Evolutionary conservation across 257 asterid species (phyloP), one percentile per base, ranked within the genome.

Genomic region (Ballota nigra): DNA sequence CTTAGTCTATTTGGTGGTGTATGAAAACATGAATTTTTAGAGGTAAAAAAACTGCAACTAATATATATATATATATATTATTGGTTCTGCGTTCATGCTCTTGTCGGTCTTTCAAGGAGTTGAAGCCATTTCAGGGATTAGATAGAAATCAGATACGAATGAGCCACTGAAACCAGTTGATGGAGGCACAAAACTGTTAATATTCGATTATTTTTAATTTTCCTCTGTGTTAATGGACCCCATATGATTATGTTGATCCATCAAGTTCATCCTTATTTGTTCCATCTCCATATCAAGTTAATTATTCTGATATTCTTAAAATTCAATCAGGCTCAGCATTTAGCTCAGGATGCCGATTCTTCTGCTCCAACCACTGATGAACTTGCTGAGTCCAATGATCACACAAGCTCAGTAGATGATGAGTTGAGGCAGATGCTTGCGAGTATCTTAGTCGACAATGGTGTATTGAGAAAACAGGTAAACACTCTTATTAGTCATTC

Each of bases 391-490:
- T n/a, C 38, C 13, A 77, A 75, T 26, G 82, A 55, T 16, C 70
- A 75, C 29, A 16, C 19, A 24, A 64, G 55, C 68, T 75, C 81
- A 12, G 16, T 80, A 53, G 80, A 83, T 36, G 85, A 83, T 68
- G 87, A 79, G 85, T 73, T 85, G 85, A 90, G 70, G 81, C 83
- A 81, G 83, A 71, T 78, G 75, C 77, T 92, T 57, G 63, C 13
- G 60, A 77, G 87, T 23, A 65, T 87, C 70, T 79, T 92, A 71
- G 82, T 80, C 1, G 88, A 85, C 69, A 89, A 86, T 66, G 96
- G 92, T 72, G 77, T 75, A 43, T 72, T 92, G 84, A 80, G 92
- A 77, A 95, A 95, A 77, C 90, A 85, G 89, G 82, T 92, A 77
- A 92, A 86, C 75, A 77, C 90, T 12, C 79, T 87, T 71, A 72